phyloP scores from a whole-genome alignment of 139 green algal genomes.

The Axilococcus clingmanii region DNA sequence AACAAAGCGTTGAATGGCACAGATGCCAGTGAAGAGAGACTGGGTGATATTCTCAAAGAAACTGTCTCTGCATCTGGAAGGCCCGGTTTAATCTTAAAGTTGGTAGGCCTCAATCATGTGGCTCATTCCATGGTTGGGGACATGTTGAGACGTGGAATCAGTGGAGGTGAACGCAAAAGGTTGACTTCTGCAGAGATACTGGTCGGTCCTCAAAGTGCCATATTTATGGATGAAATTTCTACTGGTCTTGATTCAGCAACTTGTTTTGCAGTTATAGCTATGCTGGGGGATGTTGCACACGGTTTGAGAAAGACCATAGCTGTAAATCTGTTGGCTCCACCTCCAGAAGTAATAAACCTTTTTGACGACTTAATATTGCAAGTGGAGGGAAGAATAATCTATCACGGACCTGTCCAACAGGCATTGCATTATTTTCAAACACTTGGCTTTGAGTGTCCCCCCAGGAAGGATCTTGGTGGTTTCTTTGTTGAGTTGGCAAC shows the following conservation, averaged over 20 bases:
- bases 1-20: background rate
- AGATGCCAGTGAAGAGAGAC: background rate
- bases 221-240: constrained; percentile 38
- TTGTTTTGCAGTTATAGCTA: constrained; percentile 47
- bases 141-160: constrained; percentile 42
- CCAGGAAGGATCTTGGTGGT: constrained; percentile 55
- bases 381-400: constrained; percentile 44
- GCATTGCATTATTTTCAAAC: constrained; percentile 46
- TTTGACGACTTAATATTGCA: constrained; percentile 67
- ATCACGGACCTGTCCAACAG: constrained; percentile 49
- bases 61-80: constrained; percentile 12
- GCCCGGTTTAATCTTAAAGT: constrained; percentile 5
- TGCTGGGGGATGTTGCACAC: constrained; percentile 29
- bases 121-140: constrained; percentile 19
- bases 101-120: constrained; percentile 19
- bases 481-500: constrained; percentile 55
- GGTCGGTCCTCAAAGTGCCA: constrained; percentile 25
- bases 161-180: constrained; percentile 55
- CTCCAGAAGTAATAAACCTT: constrained; percentile 55
- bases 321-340: constrained; percentile 77
- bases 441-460: constrained; percentile 54
- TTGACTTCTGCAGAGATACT: constrained; percentile 60
- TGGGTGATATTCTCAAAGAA: constrained; percentile 15
- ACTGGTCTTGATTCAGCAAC: constrained; percentile 59
- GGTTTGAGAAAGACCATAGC: constrained; percentile 35